Conservation (phyloP, 257 asterid genomes). For the Ajuga chamaepitys region DNA sequence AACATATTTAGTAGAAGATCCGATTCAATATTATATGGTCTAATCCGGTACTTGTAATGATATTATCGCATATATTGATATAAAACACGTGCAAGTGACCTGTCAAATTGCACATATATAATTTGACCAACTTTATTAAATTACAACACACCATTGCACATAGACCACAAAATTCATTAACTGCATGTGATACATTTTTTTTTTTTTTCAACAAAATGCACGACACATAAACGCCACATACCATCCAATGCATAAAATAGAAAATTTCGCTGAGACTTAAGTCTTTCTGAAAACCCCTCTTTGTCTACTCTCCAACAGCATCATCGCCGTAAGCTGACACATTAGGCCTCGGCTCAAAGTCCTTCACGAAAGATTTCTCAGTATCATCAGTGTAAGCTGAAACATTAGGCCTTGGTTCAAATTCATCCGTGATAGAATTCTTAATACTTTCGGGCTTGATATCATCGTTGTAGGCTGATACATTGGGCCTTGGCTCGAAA, state of each 20-base stretch:
- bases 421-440: not conserved
- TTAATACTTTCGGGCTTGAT: not conserved
- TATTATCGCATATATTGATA: too few species aligned
- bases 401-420: conserved; percentile 9
- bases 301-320: not conserved
- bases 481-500: not conserved
- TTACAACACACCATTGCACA: not conserved
- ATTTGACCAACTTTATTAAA: not conserved
- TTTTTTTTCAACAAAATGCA: too few species aligned
- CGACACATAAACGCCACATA: too few species aligned
- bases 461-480: not conserved
- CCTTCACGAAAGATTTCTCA: not conserved
- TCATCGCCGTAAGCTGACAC: not conserved
- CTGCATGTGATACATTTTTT: not conserved
- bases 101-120: too few species aligned
- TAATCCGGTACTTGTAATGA: too few species aligned
- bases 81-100: too few species aligned
- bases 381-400: not conserved
- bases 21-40: too few species aligned
- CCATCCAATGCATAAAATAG: too few species aligned
- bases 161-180: not conserved
- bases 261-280: not conserved
- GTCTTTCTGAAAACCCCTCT: not conserved
- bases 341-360: conserved; percentile 24
- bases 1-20: too few species aligned